These are phyloP conservation scores for Tympanopsis confertula DNA, from an alignment of 2,329 filamentous ascomycete species.

Conservation along the genomic window DNA sequence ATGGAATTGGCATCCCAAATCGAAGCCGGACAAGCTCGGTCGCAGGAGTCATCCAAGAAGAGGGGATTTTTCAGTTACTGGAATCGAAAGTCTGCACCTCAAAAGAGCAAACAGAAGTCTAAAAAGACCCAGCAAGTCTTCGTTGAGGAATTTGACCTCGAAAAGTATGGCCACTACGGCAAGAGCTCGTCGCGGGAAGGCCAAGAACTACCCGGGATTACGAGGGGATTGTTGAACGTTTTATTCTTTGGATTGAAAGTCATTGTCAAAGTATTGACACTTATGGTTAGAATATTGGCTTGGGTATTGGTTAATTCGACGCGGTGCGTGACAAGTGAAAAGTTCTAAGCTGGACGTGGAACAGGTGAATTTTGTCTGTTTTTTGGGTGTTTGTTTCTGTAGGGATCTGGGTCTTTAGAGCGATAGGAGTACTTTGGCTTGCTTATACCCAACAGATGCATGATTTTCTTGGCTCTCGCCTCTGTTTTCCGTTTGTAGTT, in stretches of 20 bases:
- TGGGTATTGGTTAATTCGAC: constrained; percentile 25
- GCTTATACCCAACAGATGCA: too few relatives aligned
- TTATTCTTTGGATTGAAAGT: constrained; percentile 23
- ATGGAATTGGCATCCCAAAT: background rate
- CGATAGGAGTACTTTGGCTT: too few relatives aligned
- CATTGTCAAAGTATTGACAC: constrained; percentile 20
- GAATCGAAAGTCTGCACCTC: constrained; percentile 6
- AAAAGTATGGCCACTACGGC: constrained; percentile 26
- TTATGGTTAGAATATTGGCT: constrained; percentile 22
- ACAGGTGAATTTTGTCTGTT: too few relatives aligned
- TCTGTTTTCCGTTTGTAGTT: too few relatives aligned
- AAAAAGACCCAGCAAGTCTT: constrained; percentile 19
- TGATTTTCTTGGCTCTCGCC: too few relatives aligned
- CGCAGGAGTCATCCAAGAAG: background rate
- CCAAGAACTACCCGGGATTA: constrained; percentile 22
- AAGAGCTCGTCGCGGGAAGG: constrained; percentile 19
- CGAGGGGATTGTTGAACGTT: constrained; percentile 18
- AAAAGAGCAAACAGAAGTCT: constrained; percentile 7
- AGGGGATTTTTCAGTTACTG: too few relatives aligned
- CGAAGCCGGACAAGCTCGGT: background rate
- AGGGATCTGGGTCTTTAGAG: too few relatives aligned
- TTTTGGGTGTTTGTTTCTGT: too few relatives aligned
- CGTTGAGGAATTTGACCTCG: constrained; percentile 28
- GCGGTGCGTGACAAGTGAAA: constrained; percentile 25
- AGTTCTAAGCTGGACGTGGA: constrained; percentile 21